These are phyloP conservation scores for Gaertneriomyces sp. DNA, from an alignment of 192 early-diverging fungal species.

Conservation along the genomic window DNA sequence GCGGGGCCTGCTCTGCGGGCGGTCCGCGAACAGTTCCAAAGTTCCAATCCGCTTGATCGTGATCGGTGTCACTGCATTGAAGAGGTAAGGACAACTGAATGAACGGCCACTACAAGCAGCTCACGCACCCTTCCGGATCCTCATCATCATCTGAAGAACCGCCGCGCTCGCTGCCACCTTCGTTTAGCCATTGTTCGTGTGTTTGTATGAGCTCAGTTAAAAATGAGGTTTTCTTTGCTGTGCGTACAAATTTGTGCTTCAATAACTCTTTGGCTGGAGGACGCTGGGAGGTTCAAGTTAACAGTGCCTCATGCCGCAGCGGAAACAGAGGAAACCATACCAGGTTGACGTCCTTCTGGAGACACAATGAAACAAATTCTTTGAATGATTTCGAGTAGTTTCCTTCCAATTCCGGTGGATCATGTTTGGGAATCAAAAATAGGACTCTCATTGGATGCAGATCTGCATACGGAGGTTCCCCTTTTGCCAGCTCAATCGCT, in stretches of 20 bases:
- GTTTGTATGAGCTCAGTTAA: constrained; percentile 80
- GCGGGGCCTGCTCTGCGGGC: not conserved
- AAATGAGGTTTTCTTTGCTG: constrained; percentile 78
- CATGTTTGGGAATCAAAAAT: constrained; percentile 88
- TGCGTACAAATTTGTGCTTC: constrained; percentile 81
- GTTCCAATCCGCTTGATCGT: constrained; percentile 36
- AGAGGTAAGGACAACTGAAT: not conserved
- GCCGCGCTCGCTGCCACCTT: constrained; percentile 29
- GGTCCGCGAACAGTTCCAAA: constrained; percentile 37
- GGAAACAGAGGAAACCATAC: constrained; percentile 38
- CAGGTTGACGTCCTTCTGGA: constrained; percentile 78
- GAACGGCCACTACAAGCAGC: not conserved
- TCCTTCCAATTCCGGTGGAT: constrained; percentile 76
- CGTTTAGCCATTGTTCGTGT: constrained; percentile 74
- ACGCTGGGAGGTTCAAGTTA: constrained; percentile 46
- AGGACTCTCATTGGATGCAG: constrained; percentile 52
- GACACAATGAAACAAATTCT: constrained; percentile 83
- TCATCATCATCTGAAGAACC: constrained; percentile 16
- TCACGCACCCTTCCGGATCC: constrained; percentile 1
- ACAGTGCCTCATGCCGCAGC: constrained; percentile 2
- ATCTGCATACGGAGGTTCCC: constrained; percentile 50
- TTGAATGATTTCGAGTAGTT: constrained; percentile 77
- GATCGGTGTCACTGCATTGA: constrained; percentile 14
- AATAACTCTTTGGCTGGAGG: constrained; percentile 85
- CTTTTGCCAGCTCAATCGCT: constrained; percentile 90